phyloP scores from a whole-genome alignment of 371 early-diverging fungal genomes.

The Mortierella sp. region DNA sequence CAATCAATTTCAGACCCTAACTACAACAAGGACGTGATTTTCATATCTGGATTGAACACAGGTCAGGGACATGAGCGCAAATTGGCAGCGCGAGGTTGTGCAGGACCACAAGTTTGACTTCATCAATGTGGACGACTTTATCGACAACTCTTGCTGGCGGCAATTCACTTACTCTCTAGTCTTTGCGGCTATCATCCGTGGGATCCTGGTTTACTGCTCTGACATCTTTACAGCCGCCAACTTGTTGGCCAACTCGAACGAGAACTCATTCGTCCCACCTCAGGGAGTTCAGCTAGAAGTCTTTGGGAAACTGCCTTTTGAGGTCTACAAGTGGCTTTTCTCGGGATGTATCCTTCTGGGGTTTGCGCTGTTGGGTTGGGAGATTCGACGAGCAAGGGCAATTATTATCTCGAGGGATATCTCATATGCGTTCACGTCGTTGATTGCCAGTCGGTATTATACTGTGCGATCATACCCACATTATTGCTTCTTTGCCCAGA shows the following conservation, averaged over 20 bases:
- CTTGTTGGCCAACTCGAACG: conserved; percentile 59
- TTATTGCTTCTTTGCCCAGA: conserved; percentile 86
- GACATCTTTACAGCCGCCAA: conserved; percentile 80
- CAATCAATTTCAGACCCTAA: background rate
- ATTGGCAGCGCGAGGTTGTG: conserved; percentile 87
- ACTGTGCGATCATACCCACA: conserved; percentile 74
- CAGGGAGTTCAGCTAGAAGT: conserved; percentile 60
- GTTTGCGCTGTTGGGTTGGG: conserved; percentile 78
- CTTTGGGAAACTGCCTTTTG: conserved; percentile 59
- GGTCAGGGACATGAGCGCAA: conserved; percentile 58
- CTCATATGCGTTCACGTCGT: conserved; percentile 82
- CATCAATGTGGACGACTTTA: conserved; percentile 87
- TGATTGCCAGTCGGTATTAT: conserved; percentile 80
- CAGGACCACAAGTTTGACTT: conserved; percentile 92
- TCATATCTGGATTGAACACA: background rate
- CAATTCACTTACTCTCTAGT: conserved; percentile 72
- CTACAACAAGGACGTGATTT: background rate
- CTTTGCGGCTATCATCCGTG: conserved; percentile 78
- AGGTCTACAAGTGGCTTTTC: conserved; percentile 73
- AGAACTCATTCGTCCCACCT: conserved; percentile 25
- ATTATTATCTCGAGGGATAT: conserved; percentile 82
- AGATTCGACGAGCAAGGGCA: conserved; percentile 77
- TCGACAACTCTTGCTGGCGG: conserved; percentile 60
- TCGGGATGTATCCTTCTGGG: conserved; percentile 79
- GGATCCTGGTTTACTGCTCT: conserved; percentile 80